These are phyloP conservation scores for Pythium plurisporium DNA, from an alignment of 352 stramenopile genomes.

Conservation along the genomic window DNA sequence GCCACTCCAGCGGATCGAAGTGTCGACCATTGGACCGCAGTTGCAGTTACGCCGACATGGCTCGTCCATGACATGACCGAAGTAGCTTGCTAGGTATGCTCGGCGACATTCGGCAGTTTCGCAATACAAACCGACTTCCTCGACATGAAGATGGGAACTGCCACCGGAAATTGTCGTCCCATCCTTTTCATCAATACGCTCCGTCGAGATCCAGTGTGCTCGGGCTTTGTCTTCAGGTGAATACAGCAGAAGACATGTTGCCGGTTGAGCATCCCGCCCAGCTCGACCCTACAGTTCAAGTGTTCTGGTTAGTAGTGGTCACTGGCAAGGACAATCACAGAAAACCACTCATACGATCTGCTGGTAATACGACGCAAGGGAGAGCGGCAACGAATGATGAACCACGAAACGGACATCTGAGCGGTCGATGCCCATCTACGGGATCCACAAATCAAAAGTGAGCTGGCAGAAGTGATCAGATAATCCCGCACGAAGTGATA, in stretches of 20 bases:
- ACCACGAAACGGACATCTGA: slow-evolving; percentile 72
- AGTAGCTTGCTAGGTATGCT: slow-evolving; percentile 47
- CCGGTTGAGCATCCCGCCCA: slow-evolving; percentile 50
- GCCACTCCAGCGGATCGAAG: slow-evolving; percentile 8
- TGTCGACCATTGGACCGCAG: slow-evolving; percentile 29
- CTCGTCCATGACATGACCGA: slow-evolving; percentile 6
- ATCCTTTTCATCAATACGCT: slow-evolving; percentile 24
- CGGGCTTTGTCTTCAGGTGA: slow-evolving; percentile 50
- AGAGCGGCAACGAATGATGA: slow-evolving; percentile 65
- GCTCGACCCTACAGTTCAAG: slow-evolving; percentile 44
- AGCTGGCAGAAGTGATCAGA: too few relatives aligned
- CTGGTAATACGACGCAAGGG: slow-evolving; percentile 63
- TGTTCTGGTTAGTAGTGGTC: neutral
- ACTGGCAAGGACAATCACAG: neutral
- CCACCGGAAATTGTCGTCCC: slow-evolving; percentile 26
- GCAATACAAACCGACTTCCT: slow-evolving; percentile 54
- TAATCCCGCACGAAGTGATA: too few relatives aligned
- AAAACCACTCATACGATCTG: slow-evolving; percentile 51
- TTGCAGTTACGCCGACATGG: slow-evolving; percentile 43
- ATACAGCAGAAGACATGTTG: slow-evolving; percentile 60
- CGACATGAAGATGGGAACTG: slow-evolving; percentile 36
- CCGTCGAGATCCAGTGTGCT: slow-evolving; percentile 38
- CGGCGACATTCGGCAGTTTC: slow-evolving; percentile 52
- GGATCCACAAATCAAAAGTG: too few relatives aligned
- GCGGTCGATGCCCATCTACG: slow-evolving; percentile 78